Percentiles rank a stretch among this genome's conserved stretches.
These are phyloP conservation scores for Neofusicoccum ribis DNA, from an alignment of 2,329 filamentous ascomycete genomes.

Conservation along the genomic window DNA sequence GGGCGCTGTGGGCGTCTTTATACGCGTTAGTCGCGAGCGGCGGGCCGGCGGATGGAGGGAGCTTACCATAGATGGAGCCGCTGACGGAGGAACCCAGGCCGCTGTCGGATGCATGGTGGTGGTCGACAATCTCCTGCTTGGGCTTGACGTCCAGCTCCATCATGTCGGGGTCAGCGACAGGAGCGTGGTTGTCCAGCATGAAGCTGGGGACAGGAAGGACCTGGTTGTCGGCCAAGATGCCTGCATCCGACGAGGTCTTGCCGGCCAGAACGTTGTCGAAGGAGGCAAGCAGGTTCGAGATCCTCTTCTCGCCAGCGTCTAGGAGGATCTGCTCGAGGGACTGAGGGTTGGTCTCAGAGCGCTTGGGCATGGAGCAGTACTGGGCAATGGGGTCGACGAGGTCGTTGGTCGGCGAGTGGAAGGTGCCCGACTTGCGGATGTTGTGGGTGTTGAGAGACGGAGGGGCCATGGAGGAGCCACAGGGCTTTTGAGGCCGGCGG, in stretches of 20 bases:
- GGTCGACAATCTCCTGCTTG: constrained; percentile 43
- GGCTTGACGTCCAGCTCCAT: constrained; percentile 47
- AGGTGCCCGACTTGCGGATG: constrained; percentile 52
- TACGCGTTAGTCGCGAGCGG: constrained; percentile 30
- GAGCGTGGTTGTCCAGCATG: constrained; percentile 38
- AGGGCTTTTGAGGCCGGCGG: constrained; percentile 45
- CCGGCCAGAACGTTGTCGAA: constrained; percentile 47
- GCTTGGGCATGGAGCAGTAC: constrained; percentile 45
- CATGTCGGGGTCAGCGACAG: constrained; percentile 32
- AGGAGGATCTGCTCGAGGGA: constrained; percentile 50
- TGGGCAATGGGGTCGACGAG: constrained; percentile 41
- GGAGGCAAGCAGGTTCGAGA: constrained; percentile 45
- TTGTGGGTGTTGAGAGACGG: constrained; percentile 37
- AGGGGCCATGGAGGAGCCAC: constrained; percentile 26
- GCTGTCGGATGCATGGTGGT: constrained; percentile 79
- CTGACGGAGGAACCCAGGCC: constrained; percentile 81
- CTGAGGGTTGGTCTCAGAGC: constrained; percentile 51
- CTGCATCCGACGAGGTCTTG: constrained; percentile 31
- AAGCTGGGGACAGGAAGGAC: constrained; percentile 51
- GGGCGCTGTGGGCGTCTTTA: constrained; percentile 37
- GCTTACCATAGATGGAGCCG: constrained; percentile 50
- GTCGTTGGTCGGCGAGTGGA: constrained; percentile 46
- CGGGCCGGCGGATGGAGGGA: constrained; percentile 22
- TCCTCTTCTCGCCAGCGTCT: constrained; percentile 46
- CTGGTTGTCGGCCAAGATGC: constrained; percentile 49